These are phyloP conservation scores for Ricinus communis DNA, from an alignment of 345 rosid species.

Conservation along the genomic window DNA sequence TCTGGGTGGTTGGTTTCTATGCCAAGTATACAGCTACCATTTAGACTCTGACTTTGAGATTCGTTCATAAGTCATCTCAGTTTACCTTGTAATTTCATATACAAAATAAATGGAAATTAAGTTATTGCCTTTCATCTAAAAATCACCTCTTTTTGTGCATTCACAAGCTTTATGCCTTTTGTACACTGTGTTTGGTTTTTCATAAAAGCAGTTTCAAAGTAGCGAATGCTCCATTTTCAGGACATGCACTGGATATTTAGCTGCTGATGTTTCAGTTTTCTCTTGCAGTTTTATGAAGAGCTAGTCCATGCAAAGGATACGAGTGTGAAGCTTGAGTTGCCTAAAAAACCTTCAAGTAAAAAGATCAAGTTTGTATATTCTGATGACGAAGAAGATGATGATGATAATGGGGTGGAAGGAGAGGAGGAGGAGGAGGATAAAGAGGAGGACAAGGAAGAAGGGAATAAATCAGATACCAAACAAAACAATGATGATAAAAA, in stretches of 20 bases:
- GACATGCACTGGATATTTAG: not conserved
- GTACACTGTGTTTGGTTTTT: not conserved
- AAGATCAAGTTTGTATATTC: conserved; percentile 72
- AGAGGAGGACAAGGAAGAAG: conserved; percentile 32
- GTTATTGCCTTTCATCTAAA: not conserved
- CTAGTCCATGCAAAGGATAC: conserved; percentile 51
- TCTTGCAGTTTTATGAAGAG: conserved; percentile 79
- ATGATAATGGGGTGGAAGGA: conserved; percentile 28
- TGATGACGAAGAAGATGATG: conserved; percentile 53
- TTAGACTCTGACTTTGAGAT: not conserved
- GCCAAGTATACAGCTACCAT: not conserved
- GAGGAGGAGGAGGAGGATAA: conserved; percentile 28
- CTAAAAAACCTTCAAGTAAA: conserved; percentile 61
- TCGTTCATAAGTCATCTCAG: not conserved
- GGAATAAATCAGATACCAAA: conserved; percentile 26
- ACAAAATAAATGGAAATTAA: not conserved
- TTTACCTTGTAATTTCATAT: not conserved
- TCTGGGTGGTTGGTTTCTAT: not conserved
- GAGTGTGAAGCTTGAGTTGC: conserved; percentile 32
- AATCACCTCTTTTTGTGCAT: not conserved
- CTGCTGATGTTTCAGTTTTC: not conserved
- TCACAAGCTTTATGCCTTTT: not conserved
- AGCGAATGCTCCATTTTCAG: not conserved
- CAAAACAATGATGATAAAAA: conserved; percentile 24
- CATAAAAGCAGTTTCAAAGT: not conserved